These are phyloP conservation scores for Solanum chiquidenum DNA, from an alignment of 257 asterid species.

Conservation along the genomic window DNA sequence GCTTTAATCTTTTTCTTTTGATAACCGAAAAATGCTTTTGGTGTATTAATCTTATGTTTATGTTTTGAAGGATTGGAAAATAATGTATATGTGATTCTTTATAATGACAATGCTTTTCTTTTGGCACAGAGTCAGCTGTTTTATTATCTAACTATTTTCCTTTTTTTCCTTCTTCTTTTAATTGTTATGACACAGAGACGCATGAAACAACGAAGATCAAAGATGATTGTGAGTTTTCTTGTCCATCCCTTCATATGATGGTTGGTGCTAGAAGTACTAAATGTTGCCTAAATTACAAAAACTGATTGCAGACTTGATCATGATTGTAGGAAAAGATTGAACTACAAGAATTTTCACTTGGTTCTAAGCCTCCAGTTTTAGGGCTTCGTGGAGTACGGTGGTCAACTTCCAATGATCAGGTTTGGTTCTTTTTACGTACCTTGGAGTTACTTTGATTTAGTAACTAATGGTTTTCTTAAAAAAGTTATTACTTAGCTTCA, in stretches of 20 bases:
- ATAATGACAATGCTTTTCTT: not conserved
- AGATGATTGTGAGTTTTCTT: constrained; percentile 62
- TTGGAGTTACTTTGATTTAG: not conserved
- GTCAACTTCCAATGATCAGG: constrained; percentile 87
- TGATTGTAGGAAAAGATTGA: constrained; percentile 74
- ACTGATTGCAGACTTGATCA: not conserved
- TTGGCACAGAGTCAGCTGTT: not conserved
- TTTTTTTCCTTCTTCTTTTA: not conserved
- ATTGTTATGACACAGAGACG: constrained; percentile 56
- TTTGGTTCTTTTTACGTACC: constrained; percentile 26
- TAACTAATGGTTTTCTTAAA: not conserved
- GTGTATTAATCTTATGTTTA: not conserved
- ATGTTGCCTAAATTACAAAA: not conserved
- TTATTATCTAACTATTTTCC: not conserved
- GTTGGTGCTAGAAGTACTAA: constrained; percentile 1
- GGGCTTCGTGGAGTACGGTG: constrained; percentile 85
- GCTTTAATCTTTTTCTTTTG: not conserved
- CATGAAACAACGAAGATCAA: constrained; percentile 74
- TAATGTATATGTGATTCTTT: not conserved
- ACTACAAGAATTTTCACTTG: constrained; percentile 77
- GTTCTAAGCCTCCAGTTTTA: constrained; percentile 74
- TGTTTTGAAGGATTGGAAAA: not conserved
- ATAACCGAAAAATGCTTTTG: not conserved
- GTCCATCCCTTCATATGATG: constrained; percentile 2
- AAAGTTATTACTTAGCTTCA: not conserved